phyloP scores from a whole-genome alignment of 352 stramenopile genomes.

The Thalassiosira sp. region DNA sequence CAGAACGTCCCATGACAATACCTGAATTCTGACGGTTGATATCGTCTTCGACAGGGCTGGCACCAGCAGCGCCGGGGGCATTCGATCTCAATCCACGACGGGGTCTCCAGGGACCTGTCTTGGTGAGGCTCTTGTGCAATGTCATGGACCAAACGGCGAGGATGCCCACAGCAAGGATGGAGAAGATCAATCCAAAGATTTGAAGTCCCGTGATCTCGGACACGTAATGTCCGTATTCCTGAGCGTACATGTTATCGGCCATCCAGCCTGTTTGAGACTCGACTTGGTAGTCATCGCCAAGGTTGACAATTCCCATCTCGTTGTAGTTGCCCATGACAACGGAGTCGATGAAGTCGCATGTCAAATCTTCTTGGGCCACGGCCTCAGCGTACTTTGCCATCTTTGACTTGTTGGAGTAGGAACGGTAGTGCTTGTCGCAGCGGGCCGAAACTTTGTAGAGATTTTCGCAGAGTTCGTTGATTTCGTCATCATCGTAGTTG shows the following conservation, averaged over 20 bases:
- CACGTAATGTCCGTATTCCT: conserved; percentile 36
- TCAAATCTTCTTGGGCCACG: conserved; percentile 53
- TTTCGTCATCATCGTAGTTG: not conserved
- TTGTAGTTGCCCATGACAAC: conserved; percentile 77
- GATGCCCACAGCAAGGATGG: conserved; percentile 19
- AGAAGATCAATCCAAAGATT: conserved; percentile 29
- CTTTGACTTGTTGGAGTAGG: conserved; percentile 27
- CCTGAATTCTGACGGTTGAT: conserved; percentile 41
- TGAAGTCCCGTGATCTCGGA: conserved; percentile 35
- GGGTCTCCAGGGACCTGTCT: not conserved
- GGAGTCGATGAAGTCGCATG: conserved; percentile 75
- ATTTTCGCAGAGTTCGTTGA: conserved; percentile 10
- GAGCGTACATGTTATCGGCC: conserved; percentile 10
- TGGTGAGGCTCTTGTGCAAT: not conserved
- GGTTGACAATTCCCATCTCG: conserved; percentile 39
- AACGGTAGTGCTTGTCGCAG: conserved; percentile 45
- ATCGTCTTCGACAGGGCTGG: no score
- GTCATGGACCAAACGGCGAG: conserved; percentile 25
- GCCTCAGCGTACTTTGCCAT: conserved; percentile 27
- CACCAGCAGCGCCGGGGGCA: no score
- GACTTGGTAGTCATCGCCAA: not conserved
- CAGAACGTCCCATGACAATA: conserved; percentile 65
- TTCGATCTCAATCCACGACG: conserved; percentile 13
- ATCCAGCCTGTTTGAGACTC: not conserved
- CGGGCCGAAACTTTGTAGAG: conserved; percentile 15